Base-by-base conservation (phyloP, 2,329 filamentous ascomycete genomes). In the Diaporthe longicolla region DNA sequence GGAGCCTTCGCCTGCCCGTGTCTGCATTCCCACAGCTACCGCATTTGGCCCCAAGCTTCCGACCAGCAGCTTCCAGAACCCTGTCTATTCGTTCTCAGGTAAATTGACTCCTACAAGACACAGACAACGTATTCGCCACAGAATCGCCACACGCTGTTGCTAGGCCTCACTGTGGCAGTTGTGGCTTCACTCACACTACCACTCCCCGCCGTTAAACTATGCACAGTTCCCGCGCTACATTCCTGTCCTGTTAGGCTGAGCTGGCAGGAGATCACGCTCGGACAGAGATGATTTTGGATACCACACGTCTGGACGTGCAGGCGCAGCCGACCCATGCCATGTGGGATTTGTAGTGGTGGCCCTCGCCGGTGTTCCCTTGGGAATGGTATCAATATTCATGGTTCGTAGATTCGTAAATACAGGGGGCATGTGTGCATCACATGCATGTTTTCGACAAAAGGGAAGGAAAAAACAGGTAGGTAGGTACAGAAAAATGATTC, bases 341-440 rank as follows among this genome's bases (percentile, higher is more conserved):
- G 26, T 24, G 5, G 24, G 58, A 58, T 11, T 40, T 17, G 57
- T 21, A 43, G 32, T 32, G 37, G 24, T 71, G n/a, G 50, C 35
- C 17, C 26, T 45, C 24, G 48, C 7, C 11, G 19, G 21, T 7
- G 11, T 55, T 52, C 32, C 29, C 57, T 69, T 50, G 43, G 52
- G 48, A 54, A 55, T 73, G 73, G 73, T 75, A 75, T 75, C 73
- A 73, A 68, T 74, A 61, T 71, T 73, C 71, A 61, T 75, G 63
- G 65, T 71, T 75, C 73, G 57, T 75, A 55, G 71, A 43, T 70
- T 75, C 73, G 59, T 75, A 75, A 63, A 75, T 75, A 75, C 73
- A 73, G 40, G 37, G 35, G 52, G 58, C 45, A 65, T 58, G 72
- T 63, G 69, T 71, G 45, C 50, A 55, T 32, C 65, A 69, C 71